Evolutionary conservation across 2,329 filamentous ascomycete species (phyloP).

Genomic region (Cladosporium sp.): DNA sequence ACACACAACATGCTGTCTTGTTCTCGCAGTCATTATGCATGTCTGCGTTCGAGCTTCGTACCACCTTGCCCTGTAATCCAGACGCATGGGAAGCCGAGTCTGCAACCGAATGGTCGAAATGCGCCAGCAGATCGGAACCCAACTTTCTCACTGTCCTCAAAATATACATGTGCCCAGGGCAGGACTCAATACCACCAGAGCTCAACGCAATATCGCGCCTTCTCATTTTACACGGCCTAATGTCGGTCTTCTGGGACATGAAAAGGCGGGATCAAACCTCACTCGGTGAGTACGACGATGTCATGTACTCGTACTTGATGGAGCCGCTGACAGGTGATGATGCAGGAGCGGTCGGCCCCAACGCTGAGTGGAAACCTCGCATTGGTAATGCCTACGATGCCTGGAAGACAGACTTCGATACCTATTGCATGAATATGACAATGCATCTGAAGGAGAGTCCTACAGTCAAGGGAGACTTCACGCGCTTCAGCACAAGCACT

Average conservation of each 20-base stretch:
- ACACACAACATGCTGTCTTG: constrained; percentile 60
- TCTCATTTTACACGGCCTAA: constrained; percentile 56
- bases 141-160: constrained; percentile 53
- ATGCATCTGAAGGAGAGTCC: constrained; percentile 30
- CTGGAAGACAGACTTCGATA: constrained; percentile 57
- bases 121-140: constrained; percentile 17
- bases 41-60: constrained; percentile 60
- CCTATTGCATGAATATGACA: constrained; percentile 43
- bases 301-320: not conserved
- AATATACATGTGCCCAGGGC: constrained; percentile 48
- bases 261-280: constrained; percentile 59
- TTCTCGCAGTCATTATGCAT: constrained; percentile 65
- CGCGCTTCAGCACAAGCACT: constrained; percentile 47
- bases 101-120: constrained; percentile 45
- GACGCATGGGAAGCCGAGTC: constrained; percentile 55
- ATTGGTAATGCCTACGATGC: constrained; percentile 52
- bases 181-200: constrained; percentile 33
- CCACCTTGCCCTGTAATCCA: constrained; percentile 53
- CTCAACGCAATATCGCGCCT: constrained; percentile 52
- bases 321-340: not conserved
- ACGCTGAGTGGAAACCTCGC: constrained; percentile 48
- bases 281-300: constrained; percentile 40
- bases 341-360: constrained; percentile 2
- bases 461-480: constrained; percentile 38
- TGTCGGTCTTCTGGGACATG: constrained; percentile 61